These are phyloP conservation scores for Ophiostoma montium DNA, from an alignment of 2,329 filamentous ascomycete genomes.

Conservation along the genomic window DNA sequence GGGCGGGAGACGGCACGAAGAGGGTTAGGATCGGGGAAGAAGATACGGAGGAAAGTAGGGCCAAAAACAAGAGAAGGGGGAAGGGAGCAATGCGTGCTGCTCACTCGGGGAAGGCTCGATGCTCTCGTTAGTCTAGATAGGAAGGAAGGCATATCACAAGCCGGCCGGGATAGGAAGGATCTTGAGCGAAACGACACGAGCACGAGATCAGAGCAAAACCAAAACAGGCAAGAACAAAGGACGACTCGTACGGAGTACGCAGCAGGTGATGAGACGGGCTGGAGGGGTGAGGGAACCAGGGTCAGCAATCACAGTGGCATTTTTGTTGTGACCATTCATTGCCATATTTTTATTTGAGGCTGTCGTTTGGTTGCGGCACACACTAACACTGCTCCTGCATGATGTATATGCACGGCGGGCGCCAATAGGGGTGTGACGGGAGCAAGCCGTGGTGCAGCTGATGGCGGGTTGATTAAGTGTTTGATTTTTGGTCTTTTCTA, in stretches of 20 bases:
- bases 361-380: neutral
- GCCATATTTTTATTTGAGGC: neutral
- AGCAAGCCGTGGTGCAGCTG: neutral
- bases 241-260: no score
- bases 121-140: neutral
- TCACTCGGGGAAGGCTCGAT: neutral
- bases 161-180: no score
- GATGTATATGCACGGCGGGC: neutral
- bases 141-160: no score
- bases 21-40: neutral
- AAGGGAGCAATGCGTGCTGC: neutral
- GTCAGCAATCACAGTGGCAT: no score
- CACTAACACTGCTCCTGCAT: conserved; percentile 1
- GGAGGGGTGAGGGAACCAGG: no score
- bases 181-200: no score
- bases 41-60: no score
- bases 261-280: no score
- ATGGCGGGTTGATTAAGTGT: neutral
- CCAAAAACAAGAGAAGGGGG: neutral
- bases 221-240: no score
- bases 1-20: neutral
- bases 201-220: no score
- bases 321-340: no score
- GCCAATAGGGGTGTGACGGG: conserved; percentile 2
- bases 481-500: neutral